Percentiles rank a stretch among this genome's conserved stretches.
Evolutionary conservation across 2,329 filamentous ascomycete genomes (phyloP).

Genomic region (Neopestalotiopsis sp.): DNA sequence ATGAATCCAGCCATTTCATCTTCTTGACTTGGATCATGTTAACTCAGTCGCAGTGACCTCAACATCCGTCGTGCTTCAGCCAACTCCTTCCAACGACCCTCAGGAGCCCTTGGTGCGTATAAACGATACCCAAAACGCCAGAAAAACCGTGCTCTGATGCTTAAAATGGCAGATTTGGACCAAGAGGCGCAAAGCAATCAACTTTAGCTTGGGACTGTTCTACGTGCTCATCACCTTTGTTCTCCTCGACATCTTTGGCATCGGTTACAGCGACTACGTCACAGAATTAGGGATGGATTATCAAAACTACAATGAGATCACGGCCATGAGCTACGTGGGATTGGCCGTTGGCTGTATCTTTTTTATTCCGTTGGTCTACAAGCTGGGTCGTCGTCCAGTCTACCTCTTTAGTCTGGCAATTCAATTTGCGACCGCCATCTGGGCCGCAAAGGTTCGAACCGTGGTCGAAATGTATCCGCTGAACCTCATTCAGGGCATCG

Average conservation of each 20-base stretch:
- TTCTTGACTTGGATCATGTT: too few species aligned
- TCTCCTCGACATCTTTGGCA: not conserved
- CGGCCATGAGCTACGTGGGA: conserved; percentile 46
- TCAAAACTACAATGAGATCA: conserved; percentile 47
- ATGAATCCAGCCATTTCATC: too few species aligned
- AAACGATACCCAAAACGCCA: not conserved
- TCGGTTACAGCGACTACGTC: conserved; percentile 31
- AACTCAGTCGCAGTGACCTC: too few species aligned
- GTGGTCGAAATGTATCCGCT: conserved; percentile 47
- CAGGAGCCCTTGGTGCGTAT: conserved; percentile 2
- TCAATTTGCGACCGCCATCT: conserved; percentile 40
- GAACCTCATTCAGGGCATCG: conserved; percentile 48
- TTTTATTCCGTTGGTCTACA: conserved; percentile 50
- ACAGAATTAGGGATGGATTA: conserved; percentile 47
- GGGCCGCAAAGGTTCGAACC: conserved; percentile 47
- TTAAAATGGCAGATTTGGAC: too few species aligned
- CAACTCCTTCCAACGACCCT: not conserved
- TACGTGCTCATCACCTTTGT: conserved; percentile 7
- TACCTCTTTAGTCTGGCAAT: conserved; percentile 47
- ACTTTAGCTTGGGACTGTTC: not conserved
- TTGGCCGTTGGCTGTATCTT: conserved; percentile 47
- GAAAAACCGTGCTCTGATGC: too few species aligned
- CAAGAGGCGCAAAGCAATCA: not conserved
- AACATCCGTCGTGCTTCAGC: not conserved
- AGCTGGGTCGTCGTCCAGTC: conserved; percentile 49